Conservation (phyloP, 805 yeast genomes). For the Tetrapisispora pingtungensis region DNA sequence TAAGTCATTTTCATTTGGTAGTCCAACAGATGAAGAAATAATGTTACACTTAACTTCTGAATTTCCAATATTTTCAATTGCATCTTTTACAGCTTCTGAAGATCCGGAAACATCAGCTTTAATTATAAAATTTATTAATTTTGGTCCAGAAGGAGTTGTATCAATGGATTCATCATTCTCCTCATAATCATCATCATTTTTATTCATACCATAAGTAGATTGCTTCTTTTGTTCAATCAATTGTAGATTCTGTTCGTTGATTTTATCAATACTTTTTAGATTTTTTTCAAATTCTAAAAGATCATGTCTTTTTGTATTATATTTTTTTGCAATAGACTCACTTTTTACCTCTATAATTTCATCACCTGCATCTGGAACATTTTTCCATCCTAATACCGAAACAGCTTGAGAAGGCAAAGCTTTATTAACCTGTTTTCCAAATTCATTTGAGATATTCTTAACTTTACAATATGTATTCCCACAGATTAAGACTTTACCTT, state of each 20-base stretch:
- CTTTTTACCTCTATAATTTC: conserved; percentile 63
- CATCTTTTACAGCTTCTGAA: conserved; percentile 82
- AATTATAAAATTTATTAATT: conserved; percentile 50
- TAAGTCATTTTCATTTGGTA: conserved; percentile 57
- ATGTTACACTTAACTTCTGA: conserved; percentile 69
- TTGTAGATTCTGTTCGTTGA: conserved; percentile 56
- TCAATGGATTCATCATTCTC: conserved; percentile 22
- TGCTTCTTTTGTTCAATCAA: conserved; percentile 29
- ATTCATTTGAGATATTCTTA: conserved; percentile 64
- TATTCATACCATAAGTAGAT: no score
- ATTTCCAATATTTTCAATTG: conserved; percentile 75
- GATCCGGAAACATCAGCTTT: conserved; percentile 94
- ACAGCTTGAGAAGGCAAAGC: conserved; percentile 89
- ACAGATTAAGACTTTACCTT: conserved; percentile 67
- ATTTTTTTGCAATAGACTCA: conserved; percentile 70
- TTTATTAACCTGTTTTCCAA: conserved; percentile 46
- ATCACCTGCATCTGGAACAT: conserved; percentile 85
- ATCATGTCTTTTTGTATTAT: conserved; percentile 52
- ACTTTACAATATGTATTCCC: conserved; percentile 84
- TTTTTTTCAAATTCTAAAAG: conserved; percentile 51
- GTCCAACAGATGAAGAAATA: conserved; percentile 67
- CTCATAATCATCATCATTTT: conserved; percentile 23
- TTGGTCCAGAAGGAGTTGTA: conserved; percentile 7
- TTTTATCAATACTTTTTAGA: conserved; percentile 52
- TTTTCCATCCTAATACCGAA: conserved; percentile 91